Evolutionary conservation across 2,329 filamentous ascomycete genomes (phyloP), one percentile per base, ranked within the genome.

Genomic region (Magnaporthales sp.): DNA sequence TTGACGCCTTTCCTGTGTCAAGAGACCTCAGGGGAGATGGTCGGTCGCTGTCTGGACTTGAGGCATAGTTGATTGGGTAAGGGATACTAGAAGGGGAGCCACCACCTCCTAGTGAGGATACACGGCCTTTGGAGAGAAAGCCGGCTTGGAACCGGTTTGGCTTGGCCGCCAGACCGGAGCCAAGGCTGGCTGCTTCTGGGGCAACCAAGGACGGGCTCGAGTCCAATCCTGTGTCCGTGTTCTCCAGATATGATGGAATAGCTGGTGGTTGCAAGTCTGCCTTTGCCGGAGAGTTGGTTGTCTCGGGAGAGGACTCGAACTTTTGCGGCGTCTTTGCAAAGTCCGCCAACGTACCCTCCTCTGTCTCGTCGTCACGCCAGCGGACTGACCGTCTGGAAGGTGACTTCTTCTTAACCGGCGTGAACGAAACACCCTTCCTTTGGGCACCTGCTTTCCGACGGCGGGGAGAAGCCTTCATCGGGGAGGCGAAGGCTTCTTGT

Each of bases 271-370:
- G 70, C 2, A 30, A 19, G 19, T 32, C 30, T 7, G 46, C 51
- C 30, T 86, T 84, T 56, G 82, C 79, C 0, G 84, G 83, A 19
- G 84, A 86, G 27, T 66, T 58, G 26, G 69, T 68, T 10, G 65
- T 58, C 19, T 56, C 64, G 2, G 66, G 32, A 10, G 67, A 67
- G 22, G 68, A 67, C 7, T 56, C 19, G 9, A 84, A 77, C 74
- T 89, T 91, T 75, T 93, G 86, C 0, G 95, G 94, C 2, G 94
- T 97, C 78, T 92, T 92, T 74, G 94, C 91, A 74, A 94, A 97
- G 75, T 98, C 95, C 11, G 91, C 93, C 67, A 98, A 80, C 0
- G 89, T 89, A 27, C 93, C 93, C 65, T 94, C 88, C 73, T 96
- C 90, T 2, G 89, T 80, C 73, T 86, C 92, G 72, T 98, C 95